A percentile compares a stretch with the other conserved stretches of the same genome.
These are phyloP conservation scores for Jatropha curcas DNA, from an alignment of 345 rosid genomes.

Conservation along the genomic window DNA sequence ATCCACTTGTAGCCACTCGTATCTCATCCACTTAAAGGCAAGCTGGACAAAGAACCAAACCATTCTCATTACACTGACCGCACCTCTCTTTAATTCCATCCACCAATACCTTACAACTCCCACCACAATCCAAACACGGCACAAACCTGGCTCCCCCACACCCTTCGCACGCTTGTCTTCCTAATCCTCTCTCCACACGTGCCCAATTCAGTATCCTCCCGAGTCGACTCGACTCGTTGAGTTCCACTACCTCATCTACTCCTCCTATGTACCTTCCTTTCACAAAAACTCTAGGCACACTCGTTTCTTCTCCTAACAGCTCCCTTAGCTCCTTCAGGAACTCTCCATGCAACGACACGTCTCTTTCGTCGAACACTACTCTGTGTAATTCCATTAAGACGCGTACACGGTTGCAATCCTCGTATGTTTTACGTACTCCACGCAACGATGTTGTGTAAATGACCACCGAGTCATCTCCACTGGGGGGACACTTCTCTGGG, in stretches of 20 bases:
- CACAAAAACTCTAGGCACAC: constrained; percentile 74
- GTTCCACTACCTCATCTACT: constrained; percentile 58
- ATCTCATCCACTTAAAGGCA: constrained; percentile 47
- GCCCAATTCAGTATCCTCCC: constrained; percentile 66
- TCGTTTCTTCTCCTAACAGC: constrained; percentile 52
- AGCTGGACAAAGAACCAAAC: constrained; percentile 69
- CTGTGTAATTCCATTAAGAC: constrained; percentile 55
- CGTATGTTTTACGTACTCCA: constrained; percentile 80
- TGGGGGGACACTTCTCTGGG: constrained; percentile 78
- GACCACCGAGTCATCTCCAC: constrained; percentile 61
- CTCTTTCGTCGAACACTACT: constrained; percentile 78
- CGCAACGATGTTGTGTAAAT: constrained; percentile 88
- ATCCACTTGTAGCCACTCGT: no score
- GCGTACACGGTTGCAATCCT: constrained; percentile 59
- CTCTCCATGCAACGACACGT: constrained; percentile 78
- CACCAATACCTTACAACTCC: constrained; percentile 73
- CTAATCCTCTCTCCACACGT: constrained; percentile 64
- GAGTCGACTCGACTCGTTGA: constrained; percentile 69
- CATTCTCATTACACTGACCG: constrained; percentile 80
- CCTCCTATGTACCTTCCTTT: constrained; percentile 89
- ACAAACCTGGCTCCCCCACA: constrained; percentile 91
- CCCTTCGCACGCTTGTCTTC: constrained; percentile 74
- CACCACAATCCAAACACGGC: constrained; percentile 85
- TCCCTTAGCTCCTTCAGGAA: constrained; percentile 63
- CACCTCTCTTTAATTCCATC: constrained; percentile 60